Evolutionary conservation across 2,329 filamentous ascomycete species (phyloP).

Genomic region (Talaromyces sp.): DNA sequence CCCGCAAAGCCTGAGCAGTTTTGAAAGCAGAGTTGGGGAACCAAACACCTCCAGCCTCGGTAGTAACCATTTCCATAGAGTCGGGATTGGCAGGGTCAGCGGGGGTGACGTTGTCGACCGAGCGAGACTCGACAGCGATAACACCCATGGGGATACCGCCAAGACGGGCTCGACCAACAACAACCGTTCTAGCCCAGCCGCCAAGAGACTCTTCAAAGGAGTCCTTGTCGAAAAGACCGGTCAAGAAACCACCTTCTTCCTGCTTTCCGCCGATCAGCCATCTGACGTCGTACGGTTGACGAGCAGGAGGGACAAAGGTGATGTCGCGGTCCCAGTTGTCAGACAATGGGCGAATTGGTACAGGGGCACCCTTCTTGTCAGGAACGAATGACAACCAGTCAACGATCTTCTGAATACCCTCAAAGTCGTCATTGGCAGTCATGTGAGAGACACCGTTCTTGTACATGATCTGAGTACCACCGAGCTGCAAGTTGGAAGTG

Average conservation of each 20-base stretch:
- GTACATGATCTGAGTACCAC: slow-evolving; percentile 99
- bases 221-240: slow-evolving; percentile 91
- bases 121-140: slow-evolving; percentile 91
- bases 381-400: slow-evolving; percentile 98
- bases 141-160: slow-evolving; percentile 98
- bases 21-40: slow-evolving; percentile 99
- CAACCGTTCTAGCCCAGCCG: slow-evolving; percentile 95
- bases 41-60: slow-evolving; percentile 98
- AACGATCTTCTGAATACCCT: slow-evolving; percentile 95
- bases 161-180: slow-evolving; percentile 91
- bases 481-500: slow-evolving; percentile 97
- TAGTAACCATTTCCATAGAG: slow-evolving; percentile 90
- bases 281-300: slow-evolving; percentile 85
- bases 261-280: slow-evolving; percentile 89
- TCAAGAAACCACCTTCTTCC: slow-evolving; percentile 76
- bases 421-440: slow-evolving; percentile 96
- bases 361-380: slow-evolving; percentile 86
- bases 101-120: slow-evolving; percentile 93
- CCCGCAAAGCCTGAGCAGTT: slow-evolving; percentile 96
- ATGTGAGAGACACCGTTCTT: slow-evolving; percentile 99
- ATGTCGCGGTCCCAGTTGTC: slow-evolving; percentile 94
- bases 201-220: slow-evolving; percentile 96
- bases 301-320: slow-evolving; percentile 71
- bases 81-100: slow-evolving; percentile 97
- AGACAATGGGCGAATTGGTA: slow-evolving; percentile 81